phyloP scores from a whole-genome alignment of 176 grass and related monocot genomes.

The Aegilops sharonensis region DNA sequence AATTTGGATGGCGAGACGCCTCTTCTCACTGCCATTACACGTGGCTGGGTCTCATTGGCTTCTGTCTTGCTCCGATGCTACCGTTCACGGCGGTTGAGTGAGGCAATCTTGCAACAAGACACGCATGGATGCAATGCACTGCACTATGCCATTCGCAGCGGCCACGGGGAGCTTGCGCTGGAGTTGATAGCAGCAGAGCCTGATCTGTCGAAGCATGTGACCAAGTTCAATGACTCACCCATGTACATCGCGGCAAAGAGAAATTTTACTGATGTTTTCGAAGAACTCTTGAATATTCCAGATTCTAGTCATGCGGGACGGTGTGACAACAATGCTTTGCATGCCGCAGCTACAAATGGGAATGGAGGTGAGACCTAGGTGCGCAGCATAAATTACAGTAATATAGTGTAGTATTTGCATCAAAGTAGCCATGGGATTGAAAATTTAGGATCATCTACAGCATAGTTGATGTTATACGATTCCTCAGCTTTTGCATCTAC shows the following conservation, averaged over 20 bases:
- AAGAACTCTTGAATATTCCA: too few species aligned
- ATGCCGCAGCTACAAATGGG: neutral
- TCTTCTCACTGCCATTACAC: neutral
- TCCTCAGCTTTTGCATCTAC: too few species aligned
- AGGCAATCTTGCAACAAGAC: neutral
- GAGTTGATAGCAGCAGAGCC: neutral
- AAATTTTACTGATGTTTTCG: neutral
- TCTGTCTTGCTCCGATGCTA: neutral
- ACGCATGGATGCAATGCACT: neutral
- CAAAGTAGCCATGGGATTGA: too few species aligned
- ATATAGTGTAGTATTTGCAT: too few species aligned
- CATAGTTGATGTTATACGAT: too few species aligned
- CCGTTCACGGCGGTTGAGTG: too few species aligned
- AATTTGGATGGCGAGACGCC: neutral
- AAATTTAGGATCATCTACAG: too few species aligned
- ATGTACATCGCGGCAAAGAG: slow-evolving; percentile 17
- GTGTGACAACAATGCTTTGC: neutral
- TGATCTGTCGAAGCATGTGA: neutral
- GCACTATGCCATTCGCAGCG: neutral
- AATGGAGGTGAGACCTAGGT: too few species aligned
- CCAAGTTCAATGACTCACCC: neutral
- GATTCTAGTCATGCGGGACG: too few species aligned
- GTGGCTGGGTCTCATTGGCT: neutral
- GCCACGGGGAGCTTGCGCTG: neutral
- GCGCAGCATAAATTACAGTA: too few species aligned